phyloP scores from a whole-genome alignment of 108 stramenopile genomes.

The Conticribra weissflogii region DNA sequence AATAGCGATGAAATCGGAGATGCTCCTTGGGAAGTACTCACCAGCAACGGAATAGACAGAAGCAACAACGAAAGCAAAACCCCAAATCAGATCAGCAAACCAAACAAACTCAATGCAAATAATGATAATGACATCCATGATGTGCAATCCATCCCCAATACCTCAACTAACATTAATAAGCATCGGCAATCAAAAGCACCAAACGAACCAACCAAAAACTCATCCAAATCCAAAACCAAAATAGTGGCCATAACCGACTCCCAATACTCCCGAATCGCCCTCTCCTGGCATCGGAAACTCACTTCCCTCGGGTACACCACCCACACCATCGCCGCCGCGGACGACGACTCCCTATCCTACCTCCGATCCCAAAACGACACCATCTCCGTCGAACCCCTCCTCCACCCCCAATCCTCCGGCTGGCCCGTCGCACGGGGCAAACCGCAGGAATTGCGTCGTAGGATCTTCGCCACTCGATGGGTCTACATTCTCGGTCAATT shows the following conservation, averaged over 20 bases:
- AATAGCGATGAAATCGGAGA: too few species aligned
- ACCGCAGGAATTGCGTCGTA: background rate
- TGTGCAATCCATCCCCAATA: too few species aligned
- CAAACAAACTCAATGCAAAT: too few species aligned
- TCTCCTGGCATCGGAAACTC: constrained; percentile 7
- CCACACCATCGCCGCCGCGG: constrained; percentile 15
- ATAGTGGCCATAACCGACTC: constrained; percentile 21
- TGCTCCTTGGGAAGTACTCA: too few species aligned
- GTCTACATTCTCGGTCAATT: constrained; percentile 15
- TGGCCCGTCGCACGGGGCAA: constrained; percentile 17
- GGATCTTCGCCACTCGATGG: constrained; percentile 22
- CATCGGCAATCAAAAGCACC: too few species aligned
- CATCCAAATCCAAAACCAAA: too few species aligned
- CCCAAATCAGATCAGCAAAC: too few species aligned
- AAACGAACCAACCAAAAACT: too few species aligned
- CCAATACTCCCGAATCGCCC: constrained; percentile 19
- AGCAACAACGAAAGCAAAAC: too few species aligned
- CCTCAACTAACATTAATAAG: too few species aligned
- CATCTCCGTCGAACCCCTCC: constrained; percentile 8
- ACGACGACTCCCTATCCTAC: constrained; percentile 11
- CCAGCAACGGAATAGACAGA: too few species aligned
- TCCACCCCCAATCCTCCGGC: constrained; percentile 10
- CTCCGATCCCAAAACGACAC: constrained; percentile 5
- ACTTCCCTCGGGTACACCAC: constrained; percentile 11
- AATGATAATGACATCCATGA: too few species aligned